phyloP scores from a whole-genome alignment of 352 stramenopile species.

The Pythium myriotylum region DNA sequence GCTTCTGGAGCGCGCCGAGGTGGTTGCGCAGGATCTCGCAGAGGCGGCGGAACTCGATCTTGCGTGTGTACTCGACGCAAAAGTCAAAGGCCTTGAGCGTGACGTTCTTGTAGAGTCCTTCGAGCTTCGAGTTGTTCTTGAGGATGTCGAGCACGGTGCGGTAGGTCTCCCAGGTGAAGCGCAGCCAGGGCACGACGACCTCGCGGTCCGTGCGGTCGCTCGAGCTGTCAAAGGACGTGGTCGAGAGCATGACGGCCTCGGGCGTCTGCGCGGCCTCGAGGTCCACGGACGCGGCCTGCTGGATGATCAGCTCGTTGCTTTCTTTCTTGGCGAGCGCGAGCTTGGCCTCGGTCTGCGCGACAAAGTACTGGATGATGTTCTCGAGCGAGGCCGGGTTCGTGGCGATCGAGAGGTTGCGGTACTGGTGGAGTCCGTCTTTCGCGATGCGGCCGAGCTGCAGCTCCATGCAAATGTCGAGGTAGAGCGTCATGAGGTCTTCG shows the following conservation, averaged over 20 bases:
- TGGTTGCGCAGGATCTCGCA: slow-evolving; percentile 98
- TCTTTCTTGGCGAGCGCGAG: slow-evolving; percentile 85
- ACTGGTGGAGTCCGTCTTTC: slow-evolving; percentile 99
- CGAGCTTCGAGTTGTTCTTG: slow-evolving; percentile 95
- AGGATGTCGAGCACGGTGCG: slow-evolving; percentile 97
- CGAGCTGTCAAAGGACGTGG: slow-evolving; percentile 94
- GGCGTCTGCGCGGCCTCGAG: slow-evolving; percentile 93
- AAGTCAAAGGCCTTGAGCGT: slow-evolving; percentile 86
- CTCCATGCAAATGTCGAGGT: slow-evolving; percentile 97
- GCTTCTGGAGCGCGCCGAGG: slow-evolving; percentile 94
- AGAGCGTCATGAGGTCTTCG: slow-evolving; percentile 97
- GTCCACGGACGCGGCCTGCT: slow-evolving; percentile 84
- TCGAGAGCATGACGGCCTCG: slow-evolving; percentile 96
- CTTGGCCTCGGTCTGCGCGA: slow-evolving; percentile 88
- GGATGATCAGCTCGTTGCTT: slow-evolving; percentile 86
- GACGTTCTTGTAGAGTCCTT: slow-evolving; percentile 76
- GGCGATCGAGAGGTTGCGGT: slow-evolving; percentile 94
- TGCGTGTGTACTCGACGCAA: slow-evolving; percentile 86
- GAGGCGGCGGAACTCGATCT: slow-evolving; percentile 96
- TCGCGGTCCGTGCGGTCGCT: slow-evolving; percentile 95
- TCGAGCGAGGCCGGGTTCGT: slow-evolving; percentile 96
- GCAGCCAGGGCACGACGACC: slow-evolving; percentile 92
- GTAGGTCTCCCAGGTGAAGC: slow-evolving; percentile 99
- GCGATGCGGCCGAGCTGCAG: slow-evolving; percentile 92
- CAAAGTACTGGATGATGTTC: slow-evolving; percentile 93